Evolutionary conservation across 2,329 filamentous ascomycete species (phyloP), one percentile per base, ranked within the genome.

Genomic region (Penicillium sp.): DNA sequence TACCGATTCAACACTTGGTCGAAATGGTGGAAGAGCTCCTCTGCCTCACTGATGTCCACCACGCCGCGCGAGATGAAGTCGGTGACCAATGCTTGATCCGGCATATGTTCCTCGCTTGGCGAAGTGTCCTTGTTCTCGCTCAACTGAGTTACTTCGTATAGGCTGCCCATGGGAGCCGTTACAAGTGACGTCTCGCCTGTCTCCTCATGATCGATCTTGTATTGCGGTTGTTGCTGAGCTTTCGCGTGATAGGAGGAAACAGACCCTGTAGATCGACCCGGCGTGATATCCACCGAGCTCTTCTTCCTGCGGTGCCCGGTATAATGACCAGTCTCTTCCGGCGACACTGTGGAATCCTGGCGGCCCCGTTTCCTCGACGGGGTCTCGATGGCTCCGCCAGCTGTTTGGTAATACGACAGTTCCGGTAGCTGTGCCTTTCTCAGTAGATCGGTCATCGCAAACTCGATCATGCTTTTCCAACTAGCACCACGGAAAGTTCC

Each of bases 51-150:
- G 42, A 72, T 57, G 53, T 68, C 69, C 24, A 79, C 61, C 6
- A 75, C 60, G 6, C 76, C 76, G 39, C 72, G 68, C 1, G 75
- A 76, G 41, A 79, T 76, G 52, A 78, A 75, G 58, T 79, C 77
- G n/a, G 64, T 68, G 47, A 66, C 64, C 35, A 70, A 55, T 35
- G 61, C 63, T 33, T 63, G 64, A 32, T 69, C 66, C 4, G 65
- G 58, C 2, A 61, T 55, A 55, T 66, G 57, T 12, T 64, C 57
- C 36, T 63, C 58, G 33, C 55, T 61, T 2, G 63, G 64, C 1
- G 65, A 67, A 12, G 59, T 64, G 34, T 62, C 63, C 12, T 65
- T 62, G 13, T 67, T 65, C 49, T 70, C 65, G 44, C 66, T 67
- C 47, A 70, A 47, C 51, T 74, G 67, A 2, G 74, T 76, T 40